Evolutionary conservation across 371 early-diverging fungal genomes (phyloP), one percentile per base, ranked within the genome.

Genomic region (Mucor velutinosus): DNA sequence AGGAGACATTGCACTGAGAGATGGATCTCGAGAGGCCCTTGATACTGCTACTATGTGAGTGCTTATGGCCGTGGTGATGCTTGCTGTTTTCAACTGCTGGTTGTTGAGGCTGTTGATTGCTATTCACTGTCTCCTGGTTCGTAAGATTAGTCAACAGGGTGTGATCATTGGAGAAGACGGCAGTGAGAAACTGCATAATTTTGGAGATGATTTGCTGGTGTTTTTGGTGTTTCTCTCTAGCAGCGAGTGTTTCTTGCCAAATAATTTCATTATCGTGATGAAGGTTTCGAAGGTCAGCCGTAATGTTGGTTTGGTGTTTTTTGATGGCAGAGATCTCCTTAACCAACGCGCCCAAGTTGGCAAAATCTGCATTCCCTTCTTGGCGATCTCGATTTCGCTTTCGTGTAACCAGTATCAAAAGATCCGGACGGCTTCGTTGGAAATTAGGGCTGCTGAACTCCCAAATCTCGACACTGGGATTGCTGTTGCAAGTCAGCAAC

Each of bases 191-290:
- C n/a, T 87, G 81, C 33, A 93, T 43, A 11, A 94, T 93, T 73
- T 94, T 97, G 77, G 91, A 90, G 39, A 97, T 94, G 0, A 90
- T 91, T 7, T 89, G 89, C 74, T 97, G 94, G 72, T 97, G 96
- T 35, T 86, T 76, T 49, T 89, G 86, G 71, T 94, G 87, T n/a
- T 93, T 85, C 37, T 93, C 92, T 30, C 93, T 85, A 3, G 92
- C 81, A 0, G 76, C 74, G 3, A 89, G 62, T 0, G 92, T 86
- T 62, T 96, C 95, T 57, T 85, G 85, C 97, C 95, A 97, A 10
- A 97, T 79, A 15, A 86, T 69, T 68, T 93, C 90, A 71, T 94
- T 93, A 57, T 95, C 94, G 10, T 84, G 77, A 65, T 94, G 95
- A 12, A 97, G 82, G 17, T 83, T 87, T 67, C 87, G 88, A 33